Base-by-base conservation (phyloP, 257 asterid species). In the Nicotiana benthamiana region DNA sequence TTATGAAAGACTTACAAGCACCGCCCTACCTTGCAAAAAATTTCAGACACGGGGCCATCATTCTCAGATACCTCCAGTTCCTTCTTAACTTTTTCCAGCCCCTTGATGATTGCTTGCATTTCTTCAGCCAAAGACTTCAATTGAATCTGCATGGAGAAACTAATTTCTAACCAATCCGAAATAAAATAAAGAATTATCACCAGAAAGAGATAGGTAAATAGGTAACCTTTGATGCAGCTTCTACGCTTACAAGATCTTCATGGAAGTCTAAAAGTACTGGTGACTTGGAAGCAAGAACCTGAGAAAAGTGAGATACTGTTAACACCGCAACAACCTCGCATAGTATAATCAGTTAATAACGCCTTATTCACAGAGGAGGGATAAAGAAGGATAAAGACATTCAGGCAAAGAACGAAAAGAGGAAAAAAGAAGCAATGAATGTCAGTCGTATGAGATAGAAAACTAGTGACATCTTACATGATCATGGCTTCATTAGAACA, bases 91-190 rank as follows among this genome's bases (percentile, higher is more conserved):
- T 94, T 96, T 84, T 96, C 98, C 70, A 96, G 80, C 34, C 98
- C 99, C 89, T 93, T 96, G 83, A 88, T 92, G 79, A 96, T 96
- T 82, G 98, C 94, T 90, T 96, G 98, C 99, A 96, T 96, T 91
- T 96, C 99, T 85, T 96, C 99, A 43, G 99, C 99, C 89, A 94
- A 91, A 72, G 94, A 91, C 86, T 96, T 96, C 89, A 96, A 78
- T 92, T 94, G 99, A 85, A 96, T 94, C 98, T 96, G 90, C 83
- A 79, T 43, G 36, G 82, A 83, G 63, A 36, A 64, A 80, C 75
- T 18, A 27, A 63, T 61, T 79, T 79, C 72, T 26, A 9, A 46
- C 6, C 10, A 64, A 46, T 63, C 61, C 59, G 46, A 57, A 9
- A 46, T 62, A 15, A 66, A 79, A 16, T 36, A 20, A 79, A 79